Evolutionary conservation across 2,329 filamentous ascomycete species (phyloP).

Genomic region (Diplocarpon mali): DNA sequence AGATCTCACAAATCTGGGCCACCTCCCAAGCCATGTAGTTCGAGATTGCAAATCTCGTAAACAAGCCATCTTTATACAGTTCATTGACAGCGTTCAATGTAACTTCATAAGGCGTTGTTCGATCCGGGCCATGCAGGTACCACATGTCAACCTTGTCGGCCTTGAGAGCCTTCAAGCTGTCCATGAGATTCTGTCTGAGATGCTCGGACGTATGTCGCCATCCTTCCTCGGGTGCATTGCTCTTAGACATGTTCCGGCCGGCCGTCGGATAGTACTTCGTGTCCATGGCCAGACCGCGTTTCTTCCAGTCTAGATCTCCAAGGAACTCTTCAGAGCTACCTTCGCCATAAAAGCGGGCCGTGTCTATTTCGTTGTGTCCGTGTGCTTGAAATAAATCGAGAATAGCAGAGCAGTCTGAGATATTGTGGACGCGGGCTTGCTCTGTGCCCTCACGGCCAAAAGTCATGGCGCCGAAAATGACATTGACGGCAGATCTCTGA

Average conservation of each 20-base stretch:
- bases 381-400: conserved; percentile 54
- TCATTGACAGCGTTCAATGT: conserved; percentile 24
- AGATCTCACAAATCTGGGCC: conserved; percentile 46
- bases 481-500: neutral
- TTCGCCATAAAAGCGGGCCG: conserved; percentile 51
- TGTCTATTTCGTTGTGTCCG: conserved; percentile 61
- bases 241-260: neutral
- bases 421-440: neutral
- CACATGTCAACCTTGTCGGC: conserved; percentile 32
- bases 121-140: conserved; percentile 25
- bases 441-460: conserved; percentile 1
- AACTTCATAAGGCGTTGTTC: conserved; percentile 21
- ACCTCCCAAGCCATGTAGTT: conserved; percentile 81
- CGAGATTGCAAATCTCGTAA: conserved; percentile 50
- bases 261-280: conserved; percentile 37
- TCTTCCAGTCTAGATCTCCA: conserved; percentile 44
- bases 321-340: conserved; percentile 57
- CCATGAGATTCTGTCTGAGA: conserved; percentile 38
- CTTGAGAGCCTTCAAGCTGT: conserved; percentile 40
- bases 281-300: conserved; percentile 47
- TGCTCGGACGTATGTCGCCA: conserved; percentile 38
- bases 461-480: conserved; percentile 21
- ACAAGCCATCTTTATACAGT: conserved; percentile 28
- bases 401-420: conserved; percentile 43
- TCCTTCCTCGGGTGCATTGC: conserved; percentile 24